These are phyloP conservation scores for Suillus variegatus DNA, from an alignment of 768 basidiomycete genomes.

Conservation along the genomic window DNA sequence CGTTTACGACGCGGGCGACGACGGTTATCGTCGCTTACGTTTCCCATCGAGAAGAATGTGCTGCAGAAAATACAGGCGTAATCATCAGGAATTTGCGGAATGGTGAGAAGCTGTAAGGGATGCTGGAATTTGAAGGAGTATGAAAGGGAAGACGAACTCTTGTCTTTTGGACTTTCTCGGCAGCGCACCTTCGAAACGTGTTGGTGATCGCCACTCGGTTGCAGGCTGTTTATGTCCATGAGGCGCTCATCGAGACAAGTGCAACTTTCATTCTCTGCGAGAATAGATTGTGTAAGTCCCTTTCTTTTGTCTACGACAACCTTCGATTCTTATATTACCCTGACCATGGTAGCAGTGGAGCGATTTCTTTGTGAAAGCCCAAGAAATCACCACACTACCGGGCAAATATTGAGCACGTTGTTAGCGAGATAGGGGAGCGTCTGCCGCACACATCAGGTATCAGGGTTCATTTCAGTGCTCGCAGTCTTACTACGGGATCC, in stretches of 20 bases:
- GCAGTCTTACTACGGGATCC: background rate
- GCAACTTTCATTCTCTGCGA: background rate
- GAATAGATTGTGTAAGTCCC: background rate
- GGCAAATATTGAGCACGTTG: background rate
- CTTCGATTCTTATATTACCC: background rate
- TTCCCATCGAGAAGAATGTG: conserved; percentile 31
- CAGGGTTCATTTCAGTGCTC: background rate
- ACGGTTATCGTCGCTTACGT: conserved; percentile 11
- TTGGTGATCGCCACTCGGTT: background rate
- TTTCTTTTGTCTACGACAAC: background rate
- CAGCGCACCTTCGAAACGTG: conserved; percentile 3
- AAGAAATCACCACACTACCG: background rate
- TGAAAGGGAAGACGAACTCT: background rate
- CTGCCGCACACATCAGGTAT: background rate
- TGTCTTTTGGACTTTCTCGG: background rate
- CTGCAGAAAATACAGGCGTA: conserved; percentile 33
- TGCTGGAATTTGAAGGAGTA: background rate
- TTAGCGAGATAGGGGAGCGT: background rate
- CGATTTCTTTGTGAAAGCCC: background rate
- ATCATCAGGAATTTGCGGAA: conserved; percentile 14
- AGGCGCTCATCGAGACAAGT: background rate
- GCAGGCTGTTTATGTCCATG: conserved; percentile 4
- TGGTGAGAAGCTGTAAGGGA: no score
- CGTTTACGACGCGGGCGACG: background rate
- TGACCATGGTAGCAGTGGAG: background rate